Evolutionary conservation across 176 grass and related monocot genomes (phyloP).

Genomic region (Oryza australiensis): DNA sequence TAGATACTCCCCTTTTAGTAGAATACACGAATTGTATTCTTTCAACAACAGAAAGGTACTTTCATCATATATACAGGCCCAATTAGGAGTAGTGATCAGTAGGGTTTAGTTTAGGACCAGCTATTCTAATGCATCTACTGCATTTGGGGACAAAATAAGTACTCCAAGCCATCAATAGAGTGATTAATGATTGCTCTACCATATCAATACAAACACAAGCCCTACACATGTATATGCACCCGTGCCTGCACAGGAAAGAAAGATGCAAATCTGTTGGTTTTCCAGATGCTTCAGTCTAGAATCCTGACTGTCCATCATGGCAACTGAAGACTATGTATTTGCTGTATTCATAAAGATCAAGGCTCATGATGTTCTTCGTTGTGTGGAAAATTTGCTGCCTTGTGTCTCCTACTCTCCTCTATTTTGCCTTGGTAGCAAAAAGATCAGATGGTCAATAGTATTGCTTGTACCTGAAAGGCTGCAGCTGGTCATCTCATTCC

Average conservation of each 20-base stretch:
- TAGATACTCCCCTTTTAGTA: slow-evolving; percentile 35
- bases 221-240: background rate
- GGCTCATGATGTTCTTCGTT: background rate
- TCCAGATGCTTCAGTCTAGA: slow-evolving; percentile 9
- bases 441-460: background rate
- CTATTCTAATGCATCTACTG: slow-evolving; percentile 9
- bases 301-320: slow-evolving; percentile 24
- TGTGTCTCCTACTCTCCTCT: background rate
- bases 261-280: background rate
- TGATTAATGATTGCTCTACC: slow-evolving; percentile 28
- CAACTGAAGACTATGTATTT: slow-evolving; percentile 15
- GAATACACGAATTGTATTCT: slow-evolving; percentile 22
- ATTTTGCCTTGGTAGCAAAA: background rate
- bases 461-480: slow-evolving; percentile 17
- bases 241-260: slow-evolving; percentile 35
- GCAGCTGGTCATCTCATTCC: background rate
- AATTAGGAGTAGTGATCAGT: slow-evolving; percentile 4
- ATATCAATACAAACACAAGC: slow-evolving; percentile 8
- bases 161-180: background rate
- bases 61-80: slow-evolving; percentile 8
- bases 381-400: background rate
- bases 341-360: slow-evolving; percentile 26
- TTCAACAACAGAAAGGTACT: background rate
- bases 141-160: slow-evolving; percentile 26
- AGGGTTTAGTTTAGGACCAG: background rate